Percentiles rank a stretch among this genome's conserved stretches.
phyloP scores from a whole-genome alignment of 345 rosid species.

The Sonneratia alba region DNA sequence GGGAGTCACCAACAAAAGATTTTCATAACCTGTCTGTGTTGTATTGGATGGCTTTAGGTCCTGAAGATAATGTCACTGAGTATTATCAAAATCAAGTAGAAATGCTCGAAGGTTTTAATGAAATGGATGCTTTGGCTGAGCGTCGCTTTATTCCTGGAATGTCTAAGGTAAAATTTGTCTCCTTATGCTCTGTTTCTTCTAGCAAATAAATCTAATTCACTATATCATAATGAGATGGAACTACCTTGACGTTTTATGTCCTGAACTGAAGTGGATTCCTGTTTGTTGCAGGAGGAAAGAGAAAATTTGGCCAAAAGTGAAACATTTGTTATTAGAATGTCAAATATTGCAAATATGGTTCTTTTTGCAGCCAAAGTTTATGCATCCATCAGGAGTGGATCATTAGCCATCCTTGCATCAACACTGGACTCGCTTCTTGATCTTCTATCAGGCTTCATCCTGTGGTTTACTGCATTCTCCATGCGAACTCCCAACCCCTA shows the following conservation, averaged over 20 bases:
- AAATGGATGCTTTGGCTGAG: slow-evolving; percentile 90
- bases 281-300: slow-evolving; percentile 61
- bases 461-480: slow-evolving; percentile 98
- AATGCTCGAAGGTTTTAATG: slow-evolving; percentile 88
- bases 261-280: slow-evolving; percentile 8
- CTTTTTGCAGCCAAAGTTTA: slow-evolving; percentile 92
- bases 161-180: slow-evolving; percentile 52
- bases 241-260: slow-evolving; percentile 1
- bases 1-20: too few species aligned
- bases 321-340: slow-evolving; percentile 80
- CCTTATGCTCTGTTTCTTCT: background rate
- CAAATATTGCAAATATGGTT: slow-evolving; percentile 86
- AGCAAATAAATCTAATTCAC: background rate
- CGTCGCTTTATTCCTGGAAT: slow-evolving; percentile 85
- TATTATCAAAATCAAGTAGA: slow-evolving; percentile 94
- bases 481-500: slow-evolving; percentile 95
- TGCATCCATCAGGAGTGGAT: slow-evolving; percentile 84
- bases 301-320: slow-evolving; percentile 83
- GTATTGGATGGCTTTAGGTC: slow-evolving; percentile 33
- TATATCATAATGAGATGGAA: background rate
- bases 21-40: too few species aligned
- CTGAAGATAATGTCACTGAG: slow-evolving; percentile 81
- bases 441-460: slow-evolving; percentile 94
- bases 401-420: slow-evolving; percentile 91
- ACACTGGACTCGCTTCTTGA: slow-evolving; percentile 97